Evolutionary conservation across 1,284 basidiomycete genomes (phyloP), one percentile per base, ranked within the genome.

Genomic region (Pascua guehoae): DNA sequence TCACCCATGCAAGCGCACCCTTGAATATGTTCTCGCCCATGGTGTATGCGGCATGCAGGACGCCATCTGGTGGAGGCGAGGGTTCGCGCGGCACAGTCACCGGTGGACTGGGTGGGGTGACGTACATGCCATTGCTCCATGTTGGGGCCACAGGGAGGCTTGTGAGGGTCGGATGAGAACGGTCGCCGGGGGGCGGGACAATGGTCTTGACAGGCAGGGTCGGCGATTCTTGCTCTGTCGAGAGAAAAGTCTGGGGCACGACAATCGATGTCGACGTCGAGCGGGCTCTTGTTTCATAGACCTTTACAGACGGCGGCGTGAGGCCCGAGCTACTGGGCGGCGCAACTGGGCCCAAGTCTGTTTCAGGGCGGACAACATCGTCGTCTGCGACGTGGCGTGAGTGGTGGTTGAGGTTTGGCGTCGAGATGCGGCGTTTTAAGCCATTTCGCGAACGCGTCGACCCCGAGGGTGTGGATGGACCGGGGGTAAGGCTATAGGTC

Each of bases 261-360:
- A 71, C 73, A n/a, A 73, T 57, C 50, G 69, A 72, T 4, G 73
- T 75, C 24, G 69, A 71, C 4, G 72, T 75, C 4, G 71, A 70
- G 49, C 73, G 66, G 12, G 70, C 73, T 37, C 73, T 55, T 12
- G 62, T 68, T 41, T 68, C 67, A 12, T 61, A 61, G n/a, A 55
- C 54, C 45, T 62, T 63, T 40, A 39, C 55, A 18, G 49, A 54
- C 18, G 10, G 47, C 40, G 38, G 44, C 14, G 48, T 46, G 18
- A 46, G 47, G 7, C 40, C 53, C 40, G 37, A 38, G 18, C 8
- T n/a, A 32, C 11, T 40, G 39, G 32, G 41, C 41, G 42, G 47
- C 24, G 44, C 4, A 32, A 32, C 24, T 32, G 24, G 24, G 24
- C 24, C 24, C 24, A 32, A 32, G 24, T 32, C 24, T 32, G 24